phyloP scores from a whole-genome alignment of 495 filamentous ascomycete species.

The Aspergillus nanangensis region DNA sequence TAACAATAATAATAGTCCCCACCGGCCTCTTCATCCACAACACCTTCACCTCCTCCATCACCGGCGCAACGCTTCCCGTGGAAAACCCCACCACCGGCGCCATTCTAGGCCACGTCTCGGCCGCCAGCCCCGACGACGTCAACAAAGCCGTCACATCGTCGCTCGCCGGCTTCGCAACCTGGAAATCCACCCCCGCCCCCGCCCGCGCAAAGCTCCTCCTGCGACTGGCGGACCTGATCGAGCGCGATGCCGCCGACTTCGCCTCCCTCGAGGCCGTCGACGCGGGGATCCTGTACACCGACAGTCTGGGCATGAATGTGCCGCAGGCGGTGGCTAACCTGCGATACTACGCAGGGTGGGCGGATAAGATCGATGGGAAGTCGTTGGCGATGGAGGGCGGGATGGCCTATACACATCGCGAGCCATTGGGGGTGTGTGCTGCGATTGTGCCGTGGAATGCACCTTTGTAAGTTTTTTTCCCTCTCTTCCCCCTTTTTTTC shows the following conservation, averaged over 20 bases:
- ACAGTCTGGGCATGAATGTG: constrained; percentile 19
- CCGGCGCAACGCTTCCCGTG: constrained; percentile 14
- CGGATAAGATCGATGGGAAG: constrained; percentile 31
- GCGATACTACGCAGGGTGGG: constrained; percentile 32
- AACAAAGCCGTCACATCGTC: constrained; percentile 52
- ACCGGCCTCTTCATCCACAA: constrained; percentile 36
- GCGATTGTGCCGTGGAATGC: constrained; percentile 35
- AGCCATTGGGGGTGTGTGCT: constrained; percentile 34
- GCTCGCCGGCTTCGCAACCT: constrained; percentile 23
- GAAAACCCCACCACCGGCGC: constrained; percentile 29
- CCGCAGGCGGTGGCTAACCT: constrained; percentile 18
- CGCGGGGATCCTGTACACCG: constrained; percentile 18
- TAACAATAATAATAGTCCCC: constrained; percentile 1
- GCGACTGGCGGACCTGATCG: constrained; percentile 32
- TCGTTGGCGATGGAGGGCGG: constrained; percentile 19
- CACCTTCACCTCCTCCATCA: constrained; percentile 22
- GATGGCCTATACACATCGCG: constrained; percentile 24
- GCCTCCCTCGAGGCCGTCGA: constrained; percentile 27
- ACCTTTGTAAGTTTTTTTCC: constrained; percentile 15
- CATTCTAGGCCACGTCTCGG: constrained; percentile 19
- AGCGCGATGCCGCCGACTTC: constrained; percentile 19
- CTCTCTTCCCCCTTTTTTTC: constrained; percentile 35
- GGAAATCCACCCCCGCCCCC: constrained; percentile 35
- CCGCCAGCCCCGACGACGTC: constrained; percentile 31
- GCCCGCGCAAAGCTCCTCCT: constrained; percentile 41